These are phyloP conservation scores for Cyclotella distinguenda DNA, from an alignment of 108 stramenopile genomes.

Conservation along the genomic window DNA sequence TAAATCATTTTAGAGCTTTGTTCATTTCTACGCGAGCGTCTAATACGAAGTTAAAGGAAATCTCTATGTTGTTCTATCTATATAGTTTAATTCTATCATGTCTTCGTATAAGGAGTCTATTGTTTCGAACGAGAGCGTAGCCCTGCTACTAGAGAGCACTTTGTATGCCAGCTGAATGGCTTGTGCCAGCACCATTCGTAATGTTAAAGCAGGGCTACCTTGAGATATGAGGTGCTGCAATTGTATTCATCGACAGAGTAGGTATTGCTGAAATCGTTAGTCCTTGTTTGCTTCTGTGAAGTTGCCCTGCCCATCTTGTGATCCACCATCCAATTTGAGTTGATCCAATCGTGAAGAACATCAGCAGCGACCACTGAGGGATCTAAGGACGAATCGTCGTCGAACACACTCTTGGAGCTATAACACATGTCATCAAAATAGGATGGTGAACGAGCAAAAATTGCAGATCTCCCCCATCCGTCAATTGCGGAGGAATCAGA, in stretches of 20 bases:
- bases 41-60: too few species aligned
- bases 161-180: not conserved
- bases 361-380: constrained; percentile 25
- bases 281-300: constrained; percentile 16
- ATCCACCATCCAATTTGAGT: constrained; percentile 43
- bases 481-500: constrained; percentile 24
- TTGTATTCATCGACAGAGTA: constrained; percentile 43
- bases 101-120: too few species aligned
- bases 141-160: too few species aligned
- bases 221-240: constrained; percentile 27
- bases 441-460: constrained; percentile 27
- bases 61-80: too few species aligned
- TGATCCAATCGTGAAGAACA: constrained; percentile 45
- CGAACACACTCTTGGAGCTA: constrained; percentile 37
- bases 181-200: not conserved
- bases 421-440: constrained; percentile 31
- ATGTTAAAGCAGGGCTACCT: constrained; percentile 35
- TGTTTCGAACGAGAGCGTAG: too few species aligned
- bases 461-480: constrained; percentile 41
- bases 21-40: too few species aligned
- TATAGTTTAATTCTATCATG: too few species aligned
- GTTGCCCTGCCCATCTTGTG: constrained; percentile 30
- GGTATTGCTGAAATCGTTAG: constrained; percentile 13
- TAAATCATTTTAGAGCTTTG: too few species aligned
- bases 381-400: constrained; percentile 2